Base-by-base conservation (phyloP, 1,284 basidiomycete species). In the Naganishia albida region DNA sequence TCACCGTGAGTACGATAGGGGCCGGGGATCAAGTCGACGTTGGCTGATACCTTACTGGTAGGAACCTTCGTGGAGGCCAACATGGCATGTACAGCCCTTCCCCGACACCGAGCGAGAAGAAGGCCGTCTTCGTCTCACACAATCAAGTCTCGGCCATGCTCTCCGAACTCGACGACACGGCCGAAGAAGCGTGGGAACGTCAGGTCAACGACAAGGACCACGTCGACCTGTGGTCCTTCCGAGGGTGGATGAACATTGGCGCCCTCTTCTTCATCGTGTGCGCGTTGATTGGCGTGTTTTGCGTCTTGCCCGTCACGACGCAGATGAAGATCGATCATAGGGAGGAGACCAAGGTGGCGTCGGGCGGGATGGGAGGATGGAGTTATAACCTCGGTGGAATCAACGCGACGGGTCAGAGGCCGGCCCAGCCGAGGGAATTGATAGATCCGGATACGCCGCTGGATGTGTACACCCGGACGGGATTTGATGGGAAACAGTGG, bases 241-340 rank as follows among this genome's bases (percentile, higher is more conserved):
- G 78, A 69, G 77, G 77, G 42, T 79, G 77, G 75, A 73, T 73
- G 8, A 84, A 90, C 72, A 84, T 87, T 56, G 80, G 86, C 0
- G 78, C 80, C 12, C 74, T 84, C 13, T 83, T 93, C 7, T 93
- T 93, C 75, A 84, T 88, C 25, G 85, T 86, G 53, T 92, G 90
- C 72, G 91, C 91, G 2, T 85, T 93, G 71, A 74, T 91, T 70
- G 80, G 84, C 28, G 83, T 93, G 34, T 93, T 93, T 70, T 83
- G 76, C 64, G 83, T 76, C 6, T 80, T 78, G 67, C 80, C 77
- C 4, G 75, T 81, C 68, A 76, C 80, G 53, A 72, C 75, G 12
- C 73, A 72, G 68, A 77, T 78, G 63, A 71, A 73, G 16, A 26
- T 71, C 69, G 64, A 67, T 66, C 63, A 68, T 52, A 78, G 80